phyloP scores from a whole-genome alignment of 257 asterid genomes.

The Handroanthus guayacan region DNA sequence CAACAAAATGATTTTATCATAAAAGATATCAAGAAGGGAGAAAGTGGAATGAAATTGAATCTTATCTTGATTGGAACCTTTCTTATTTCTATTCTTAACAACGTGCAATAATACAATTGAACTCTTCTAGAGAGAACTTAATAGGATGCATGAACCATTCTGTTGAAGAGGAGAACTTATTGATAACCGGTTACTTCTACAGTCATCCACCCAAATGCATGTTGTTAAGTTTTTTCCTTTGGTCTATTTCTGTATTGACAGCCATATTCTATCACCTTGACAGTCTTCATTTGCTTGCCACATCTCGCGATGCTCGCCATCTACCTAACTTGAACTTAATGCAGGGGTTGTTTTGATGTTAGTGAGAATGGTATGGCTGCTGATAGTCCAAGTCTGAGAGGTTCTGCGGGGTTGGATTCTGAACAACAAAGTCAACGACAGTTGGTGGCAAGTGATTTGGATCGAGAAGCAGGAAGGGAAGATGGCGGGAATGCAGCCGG shows the following conservation, averaged over 20 bases:
- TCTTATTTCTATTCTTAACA: neutral
- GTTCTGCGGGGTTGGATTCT: slow-evolving; percentile 55
- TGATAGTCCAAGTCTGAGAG: slow-evolving; percentile 72
- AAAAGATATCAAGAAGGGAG: neutral
- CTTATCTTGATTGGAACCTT: slow-evolving; percentile 3
- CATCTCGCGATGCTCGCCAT: neutral
- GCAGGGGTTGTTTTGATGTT: slow-evolving; percentile 91
- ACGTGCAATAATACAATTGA: neutral
- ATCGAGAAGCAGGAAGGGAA: slow-evolving; percentile 56
- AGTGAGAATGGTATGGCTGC: slow-evolving; percentile 69
- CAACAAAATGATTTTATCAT: slow-evolving; percentile 4
- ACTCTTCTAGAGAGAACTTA: neutral
- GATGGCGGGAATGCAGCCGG: slow-evolving; percentile 50
- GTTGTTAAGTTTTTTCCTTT: slow-evolving; percentile 3
- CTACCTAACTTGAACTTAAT: slow-evolving; percentile 25
- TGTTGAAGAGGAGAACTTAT: neutral
- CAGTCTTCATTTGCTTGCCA: slow-evolving; percentile 2
- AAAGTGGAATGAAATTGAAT: slow-evolving; percentile 1
- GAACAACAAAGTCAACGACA: slow-evolving; percentile 52
- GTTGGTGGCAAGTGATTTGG: slow-evolving; percentile 42
- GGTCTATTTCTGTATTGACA: neutral
- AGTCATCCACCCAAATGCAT: neutral
- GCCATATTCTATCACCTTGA: slow-evolving; percentile 24
- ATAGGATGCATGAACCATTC: neutral
- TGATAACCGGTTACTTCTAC: slow-evolving; percentile 4